A percentile compares a stretch with the other conserved stretches of the same genome.
Conservation (phyloP, 139 green algal genomes). For the Tetradesmus obliquus region DNA sequence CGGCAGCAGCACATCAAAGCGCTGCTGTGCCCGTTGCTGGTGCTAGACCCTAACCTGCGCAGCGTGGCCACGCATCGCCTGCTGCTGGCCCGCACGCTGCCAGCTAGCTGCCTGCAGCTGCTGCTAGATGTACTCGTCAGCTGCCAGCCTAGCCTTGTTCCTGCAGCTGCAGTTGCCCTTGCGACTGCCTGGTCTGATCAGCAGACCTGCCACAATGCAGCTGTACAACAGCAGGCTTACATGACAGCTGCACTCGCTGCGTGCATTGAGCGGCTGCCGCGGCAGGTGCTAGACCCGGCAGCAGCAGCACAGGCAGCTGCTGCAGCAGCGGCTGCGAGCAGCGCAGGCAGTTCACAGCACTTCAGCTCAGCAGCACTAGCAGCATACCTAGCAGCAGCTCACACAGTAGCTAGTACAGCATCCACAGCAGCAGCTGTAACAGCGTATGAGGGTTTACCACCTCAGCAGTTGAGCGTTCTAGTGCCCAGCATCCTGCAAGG, state of each 20-base stretch:
- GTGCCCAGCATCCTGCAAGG: slow-evolving; percentile 68
- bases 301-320: slow-evolving; percentile 48
- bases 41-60: neutral
- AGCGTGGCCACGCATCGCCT: neutral
- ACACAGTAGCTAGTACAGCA: neutral
- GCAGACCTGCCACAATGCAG: slow-evolving; percentile 42
- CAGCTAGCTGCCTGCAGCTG: neutral
- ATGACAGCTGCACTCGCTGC: slow-evolving; percentile 50
- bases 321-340: slow-evolving; percentile 9
- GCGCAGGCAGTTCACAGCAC: neutral
- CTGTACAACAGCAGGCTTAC: slow-evolving; percentile 67
- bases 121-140: slow-evolving; percentile 15
- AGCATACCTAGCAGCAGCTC: neutral
- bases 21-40: neutral
- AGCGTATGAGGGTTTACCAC: neutral
- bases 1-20: slow-evolving; percentile 2
- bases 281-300: slow-evolving; percentile 4
- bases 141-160: slow-evolving; percentile 22
- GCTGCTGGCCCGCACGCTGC: slow-evolving; percentile 7
- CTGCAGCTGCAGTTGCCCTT: slow-evolving; percentile 31
- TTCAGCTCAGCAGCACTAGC: slow-evolving; percentile 4
- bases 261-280: slow-evolving; percentile 24
- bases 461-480: slow-evolving; percentile 51
- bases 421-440: slow-evolving; percentile 4
- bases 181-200: slow-evolving; percentile 60